Evolutionary conservation across 352 stramenopile genomes (phyloP), one percentile per base, ranked within the genome.

Genomic region (Thalassiosira mediterranea): DNA sequence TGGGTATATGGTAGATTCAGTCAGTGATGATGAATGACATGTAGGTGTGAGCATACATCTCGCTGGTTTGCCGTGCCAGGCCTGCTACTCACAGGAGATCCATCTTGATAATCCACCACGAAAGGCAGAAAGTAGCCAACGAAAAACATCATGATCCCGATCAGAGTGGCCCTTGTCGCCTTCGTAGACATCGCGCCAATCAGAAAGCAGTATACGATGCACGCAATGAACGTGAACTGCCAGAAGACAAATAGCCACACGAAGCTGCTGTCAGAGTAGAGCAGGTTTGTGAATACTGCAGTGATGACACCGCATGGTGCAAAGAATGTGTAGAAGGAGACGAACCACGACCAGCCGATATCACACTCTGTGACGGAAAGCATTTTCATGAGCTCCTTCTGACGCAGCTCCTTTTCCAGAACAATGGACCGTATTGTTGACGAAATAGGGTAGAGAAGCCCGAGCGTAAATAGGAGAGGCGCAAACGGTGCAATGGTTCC

Each of bases 341-440:
- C 13, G 53, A 90, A 91, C 87, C 84, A 92, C 11, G 84, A 90
- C 79, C 74, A 90, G 40, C 84, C 86, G 64, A 90, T 89, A 48
- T 88, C 81, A 13, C 67, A 81, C 67, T 92, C 86, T 25, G 76
- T 83, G 7, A 92, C 76, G 17, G 67, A 81, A 83, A 92, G 89
- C 82, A 92, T 92, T 64, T 92, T 92, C 83, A 92, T 90, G 0
- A 92, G 74, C 63, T 92, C 87, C 62, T 92, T 92, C 73, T 92
- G 87, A 25, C 80, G 71, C 13, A 86, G 54, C 56, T 92, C 84
- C 54, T 92, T 92, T 59, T 92, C 87, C 1, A 77, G 57, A 0
- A 82, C 70, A 32, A 92, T 84, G 8, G 74, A 86, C 34, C 74
- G 34, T 65, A 90, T 87, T 21, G 86, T 85, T 17, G 75, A 61